Conservation (phyloP, 257 asterid genomes). For the Haberlea rhodopensis region DNA sequence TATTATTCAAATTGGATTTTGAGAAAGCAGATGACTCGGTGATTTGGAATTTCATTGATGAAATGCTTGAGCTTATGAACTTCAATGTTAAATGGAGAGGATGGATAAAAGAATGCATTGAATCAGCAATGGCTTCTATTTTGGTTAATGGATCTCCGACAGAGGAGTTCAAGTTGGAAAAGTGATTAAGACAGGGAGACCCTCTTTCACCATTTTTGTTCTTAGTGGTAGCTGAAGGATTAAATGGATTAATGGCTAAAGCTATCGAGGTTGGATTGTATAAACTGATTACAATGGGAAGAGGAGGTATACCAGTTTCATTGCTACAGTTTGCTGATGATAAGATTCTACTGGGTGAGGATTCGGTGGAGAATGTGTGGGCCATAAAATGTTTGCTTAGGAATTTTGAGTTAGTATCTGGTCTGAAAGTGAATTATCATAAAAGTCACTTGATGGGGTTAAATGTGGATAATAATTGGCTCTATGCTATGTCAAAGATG, state of each 20-base stretch:
- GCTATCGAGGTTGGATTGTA: not conserved
- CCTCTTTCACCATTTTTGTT: not conserved
- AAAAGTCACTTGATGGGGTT: too few relatives aligned
- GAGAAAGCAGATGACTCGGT: not conserved
- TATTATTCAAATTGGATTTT: too few relatives aligned
- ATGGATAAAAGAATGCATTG: not conserved
- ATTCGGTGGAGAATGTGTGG: too few relatives aligned
- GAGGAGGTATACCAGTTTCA: too few relatives aligned
- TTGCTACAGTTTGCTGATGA: not conserved
- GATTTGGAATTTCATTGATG: not conserved
- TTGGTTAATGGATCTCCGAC: not conserved
- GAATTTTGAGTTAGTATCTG: too few relatives aligned
- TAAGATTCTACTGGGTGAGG: too few relatives aligned
- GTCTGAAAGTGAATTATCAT: too few relatives aligned
- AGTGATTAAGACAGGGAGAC: not conserved
- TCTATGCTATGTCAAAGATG: too few relatives aligned
- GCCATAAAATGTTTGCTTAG: too few relatives aligned
- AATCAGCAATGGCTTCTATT: not conserved
- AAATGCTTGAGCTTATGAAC: not conserved
- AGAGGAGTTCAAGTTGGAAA: not conserved
- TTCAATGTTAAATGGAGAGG: not conserved
- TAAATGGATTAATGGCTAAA: not conserved
- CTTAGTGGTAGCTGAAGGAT: not conserved
- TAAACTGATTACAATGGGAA: not conserved
- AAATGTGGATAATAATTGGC: too few relatives aligned